Evolutionary conservation across 2,329 filamentous ascomycete species (phyloP), one percentile per base, ranked within the genome.

Genomic region (Dothideomycetes sp.): DNA sequence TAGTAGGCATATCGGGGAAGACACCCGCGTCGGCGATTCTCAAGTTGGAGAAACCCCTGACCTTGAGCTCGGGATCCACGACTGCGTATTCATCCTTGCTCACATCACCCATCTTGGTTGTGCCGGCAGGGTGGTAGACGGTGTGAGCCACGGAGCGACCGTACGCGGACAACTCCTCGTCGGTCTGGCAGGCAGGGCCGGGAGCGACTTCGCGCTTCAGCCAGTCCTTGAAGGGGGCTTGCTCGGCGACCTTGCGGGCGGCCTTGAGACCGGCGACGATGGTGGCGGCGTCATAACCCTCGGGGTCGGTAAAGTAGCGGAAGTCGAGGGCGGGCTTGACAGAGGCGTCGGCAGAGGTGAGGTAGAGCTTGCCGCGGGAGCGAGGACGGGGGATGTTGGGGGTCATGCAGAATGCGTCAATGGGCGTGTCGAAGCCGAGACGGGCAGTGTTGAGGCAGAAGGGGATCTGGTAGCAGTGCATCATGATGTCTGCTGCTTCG

Each of bases 401-500:
- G 12, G 85, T 91, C 81, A 91, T 91, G 74, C 85, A 91, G 69
- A 93, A 93, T 38, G 84, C 85, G 53, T 88, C 81, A 45, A 80
- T 66, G 36, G 75, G 75, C 31, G 68, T 67, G 52, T 79, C 75
- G 59, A 80, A 94, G 49, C 86, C 86, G 9, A 94, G 72, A 31
- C 66, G 79, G 40, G 73, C 66, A 2, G 86, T 94, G 72, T 94
- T 94, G 50, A 87, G 76, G 46, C 80, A 84, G 65, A 94, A 94
- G 39, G 86, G 86, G 50, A 94, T 93, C 64, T 94, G 87, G 69
- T 94, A 94, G 73, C 86, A 94, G 68, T 94, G 86, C 82, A 91
- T 91, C 87, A 94, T 94, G 54, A 93, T 66, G 56, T 94, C 87
- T 47, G 82, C 83, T 40, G 84, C 79, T 45, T 82, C 74, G 38